phyloP scores from a whole-genome alignment of 2,329 filamentous ascomycete species.

The Aschersonia sp. region DNA sequence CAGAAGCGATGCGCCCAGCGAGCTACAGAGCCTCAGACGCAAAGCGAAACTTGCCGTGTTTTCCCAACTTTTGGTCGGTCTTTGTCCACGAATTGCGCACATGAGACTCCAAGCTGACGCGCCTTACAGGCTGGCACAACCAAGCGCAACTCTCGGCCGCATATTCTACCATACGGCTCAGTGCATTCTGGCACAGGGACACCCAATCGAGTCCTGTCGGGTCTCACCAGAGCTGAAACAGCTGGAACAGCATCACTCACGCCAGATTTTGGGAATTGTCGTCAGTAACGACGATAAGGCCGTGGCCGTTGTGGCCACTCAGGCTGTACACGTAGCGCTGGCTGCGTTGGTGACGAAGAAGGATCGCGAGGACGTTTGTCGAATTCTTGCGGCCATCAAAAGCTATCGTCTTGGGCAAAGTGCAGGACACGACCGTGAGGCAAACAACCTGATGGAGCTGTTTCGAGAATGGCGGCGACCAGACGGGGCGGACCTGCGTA shows the following conservation, averaged over 20 bases:
- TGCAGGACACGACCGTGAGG: neutral
- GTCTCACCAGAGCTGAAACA: slow-evolving; percentile 52
- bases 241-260: slow-evolving; percentile 60
- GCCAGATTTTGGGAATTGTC: slow-evolving; percentile 79
- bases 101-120: neutral
- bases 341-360: slow-evolving; percentile 52
- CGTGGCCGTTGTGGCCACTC: slow-evolving; percentile 64
- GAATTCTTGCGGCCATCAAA: slow-evolving; percentile 37
- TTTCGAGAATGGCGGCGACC: neutral
- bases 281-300: slow-evolving; percentile 72
- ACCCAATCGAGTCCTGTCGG: slow-evolving; percentile 51
- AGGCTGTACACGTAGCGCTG: slow-evolving; percentile 64
- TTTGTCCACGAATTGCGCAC: neutral
- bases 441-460: neutral
- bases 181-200: slow-evolving; percentile 64
- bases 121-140: neutral
- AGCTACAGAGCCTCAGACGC: slow-evolving; percentile 57
- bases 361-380: slow-evolving; percentile 70
- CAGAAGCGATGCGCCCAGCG: slow-evolving; percentile 76
- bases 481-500: neutral
- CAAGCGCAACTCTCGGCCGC: slow-evolving; percentile 56
- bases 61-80: slow-evolving; percentile 72
- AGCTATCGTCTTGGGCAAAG: neutral
- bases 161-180: slow-evolving; percentile 84
- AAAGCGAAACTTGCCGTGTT: slow-evolving; percentile 47